Evolutionary conservation across 768 basidiomycete species (phyloP), one percentile per base, ranked within the genome.

Genomic region (button mushroom (Agaricus bisporus)): DNA sequence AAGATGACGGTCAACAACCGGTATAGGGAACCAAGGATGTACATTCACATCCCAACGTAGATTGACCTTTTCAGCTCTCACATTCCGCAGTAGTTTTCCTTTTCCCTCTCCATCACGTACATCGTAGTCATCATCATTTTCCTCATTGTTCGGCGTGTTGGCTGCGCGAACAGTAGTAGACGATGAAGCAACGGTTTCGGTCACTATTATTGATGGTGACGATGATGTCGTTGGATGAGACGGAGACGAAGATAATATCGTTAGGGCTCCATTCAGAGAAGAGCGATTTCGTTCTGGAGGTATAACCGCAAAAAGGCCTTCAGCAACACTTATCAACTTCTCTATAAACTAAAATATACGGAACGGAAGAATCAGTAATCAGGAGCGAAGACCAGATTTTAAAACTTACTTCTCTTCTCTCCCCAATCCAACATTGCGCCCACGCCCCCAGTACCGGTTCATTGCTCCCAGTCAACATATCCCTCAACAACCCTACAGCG

Each of bases 1-100:
- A 32, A 3, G 32, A 28, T 22, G 15, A n/a, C 10, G n/a, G 18
- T 22, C 5, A 51, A 36, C 41, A 18, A 42, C 14, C 9, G 39
- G 29, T 32, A 42, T 42, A 2, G 53, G 53, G 39, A 54, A 54
- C 46, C 53, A 54, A 20, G 53, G 53, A 18, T 54, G 53, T 9
- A 54, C 32, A 32, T 41, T 47, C 5, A 45, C 45, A 25, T 54
- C 53, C 53, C 53, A 54, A 39, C 26, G 38, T 26, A 54, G 14
- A 8, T 42, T 22, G 4, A 46, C 11, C 26, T 41, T 36, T 42
- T 22, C 7, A 46, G 7, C 26, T 47, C 44, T 9, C 32, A 18
- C 32, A 1, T 28, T 28, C 22, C 36, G 10, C 37, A 32, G n/a
- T 18, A 11, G 9, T 8, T 26, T 22, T 5, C 35, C 37, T 14